A percentile compares a stretch with the other conserved stretches of the same genome.
Conservation (phyloP, 306 rosid genomes). For the Vigna reflexopilosa region DNA sequence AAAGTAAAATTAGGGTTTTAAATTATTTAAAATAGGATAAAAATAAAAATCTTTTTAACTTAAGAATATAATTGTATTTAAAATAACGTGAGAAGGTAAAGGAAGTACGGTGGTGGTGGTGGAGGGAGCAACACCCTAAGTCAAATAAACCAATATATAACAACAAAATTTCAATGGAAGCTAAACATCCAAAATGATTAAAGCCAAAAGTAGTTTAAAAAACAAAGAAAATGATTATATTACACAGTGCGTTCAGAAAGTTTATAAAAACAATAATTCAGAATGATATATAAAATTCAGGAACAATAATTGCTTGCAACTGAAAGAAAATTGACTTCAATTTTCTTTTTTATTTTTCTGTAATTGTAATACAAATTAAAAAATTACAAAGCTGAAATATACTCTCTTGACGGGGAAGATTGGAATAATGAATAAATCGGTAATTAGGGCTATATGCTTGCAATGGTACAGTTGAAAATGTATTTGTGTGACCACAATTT, state of each 20-base stretch:
- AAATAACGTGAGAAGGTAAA: too few species aligned
- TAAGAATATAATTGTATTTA: too few species aligned
- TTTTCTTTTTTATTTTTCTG: too few species aligned
- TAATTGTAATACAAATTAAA: neutral
- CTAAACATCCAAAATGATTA: neutral
- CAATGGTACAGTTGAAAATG: constrained; percentile 27
- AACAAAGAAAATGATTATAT: neutral
- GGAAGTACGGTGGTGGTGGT: too few species aligned
- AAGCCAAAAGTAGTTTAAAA: neutral
- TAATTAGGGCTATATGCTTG: constrained; percentile 13
- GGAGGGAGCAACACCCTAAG: too few species aligned
- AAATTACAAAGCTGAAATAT: constrained; percentile 43
- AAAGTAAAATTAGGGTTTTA: too few species aligned
- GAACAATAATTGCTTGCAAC: constrained; percentile 32
- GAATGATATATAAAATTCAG: neutral
- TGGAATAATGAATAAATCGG: constrained; percentile 52
- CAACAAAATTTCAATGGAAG: neutral
- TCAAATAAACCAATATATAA: neutral
- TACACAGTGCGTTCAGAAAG: neutral
- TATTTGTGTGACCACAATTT: constrained; percentile 46
- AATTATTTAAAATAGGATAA: too few species aligned
- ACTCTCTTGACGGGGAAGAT: constrained; percentile 49
- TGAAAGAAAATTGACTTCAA: constrained; percentile 22
- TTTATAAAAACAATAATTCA: neutral
- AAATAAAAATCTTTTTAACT: too few species aligned